Conservation (phyloP, 2,329 filamentous ascomycete species). For the Drechslerella coelobrocha region DNA sequence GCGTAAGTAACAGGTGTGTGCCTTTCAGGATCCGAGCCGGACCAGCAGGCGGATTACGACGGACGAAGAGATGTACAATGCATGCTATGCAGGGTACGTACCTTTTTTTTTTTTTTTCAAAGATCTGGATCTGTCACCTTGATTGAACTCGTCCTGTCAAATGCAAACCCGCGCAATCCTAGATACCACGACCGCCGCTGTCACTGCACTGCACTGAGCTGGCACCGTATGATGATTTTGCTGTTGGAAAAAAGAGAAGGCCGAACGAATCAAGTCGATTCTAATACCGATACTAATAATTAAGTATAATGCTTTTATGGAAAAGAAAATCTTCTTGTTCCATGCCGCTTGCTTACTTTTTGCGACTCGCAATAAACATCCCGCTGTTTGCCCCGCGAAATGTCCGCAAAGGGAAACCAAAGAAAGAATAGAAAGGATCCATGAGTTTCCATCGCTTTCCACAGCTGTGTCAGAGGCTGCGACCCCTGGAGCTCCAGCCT, state of each 20-base stretch:
- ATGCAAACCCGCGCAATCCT: background rate
- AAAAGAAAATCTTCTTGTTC: too few species aligned
- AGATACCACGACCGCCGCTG: background rate
- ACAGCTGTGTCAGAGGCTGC: slow-evolving; percentile 35
- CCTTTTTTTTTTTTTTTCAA: background rate
- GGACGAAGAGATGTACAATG: background rate
- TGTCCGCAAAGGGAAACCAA: slow-evolving; percentile 35
- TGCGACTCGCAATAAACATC: slow-evolving; percentile 10
- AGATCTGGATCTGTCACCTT: background rate
- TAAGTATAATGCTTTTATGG: too few species aligned
- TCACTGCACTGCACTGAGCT: background rate
- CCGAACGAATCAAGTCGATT: too few species aligned
- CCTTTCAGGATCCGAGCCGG: slow-evolving; percentile 3
- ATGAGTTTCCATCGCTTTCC: slow-evolving; percentile 51
- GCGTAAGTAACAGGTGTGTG: background rate
- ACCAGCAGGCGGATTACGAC: background rate
- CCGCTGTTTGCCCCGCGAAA: slow-evolving; percentile 14
- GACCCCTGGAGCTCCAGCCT: background rate
- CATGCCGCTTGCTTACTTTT: background rate
- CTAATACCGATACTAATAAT: too few species aligned
- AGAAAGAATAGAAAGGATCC: slow-evolving; percentile 33
- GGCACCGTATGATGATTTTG: background rate
- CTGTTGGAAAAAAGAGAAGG: too few species aligned
- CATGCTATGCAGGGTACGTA: slow-evolving; percentile 9
- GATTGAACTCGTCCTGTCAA: background rate